phyloP scores from a whole-genome alignment of 139 green algal species.

The Tetradesmus lagerheimii region DNA sequence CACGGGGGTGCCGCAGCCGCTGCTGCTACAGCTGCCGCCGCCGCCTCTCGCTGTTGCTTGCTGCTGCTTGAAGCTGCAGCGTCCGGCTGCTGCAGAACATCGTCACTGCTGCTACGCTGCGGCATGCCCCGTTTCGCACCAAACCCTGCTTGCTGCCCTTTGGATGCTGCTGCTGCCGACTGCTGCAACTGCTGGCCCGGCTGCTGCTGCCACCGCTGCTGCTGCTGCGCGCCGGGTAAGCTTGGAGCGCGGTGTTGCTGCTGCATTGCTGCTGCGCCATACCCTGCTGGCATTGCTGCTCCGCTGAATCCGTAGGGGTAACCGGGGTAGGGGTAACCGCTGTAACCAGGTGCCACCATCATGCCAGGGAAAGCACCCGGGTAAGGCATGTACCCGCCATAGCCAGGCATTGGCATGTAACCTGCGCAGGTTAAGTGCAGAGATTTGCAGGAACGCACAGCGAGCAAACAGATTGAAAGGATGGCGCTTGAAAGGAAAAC shows the following conservation, averaged over 20 bases:
- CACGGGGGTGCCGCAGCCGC: neutral
- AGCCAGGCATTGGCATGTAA: neutral
- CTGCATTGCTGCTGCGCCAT: slow-evolving; percentile 28
- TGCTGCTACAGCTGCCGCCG: slow-evolving; percentile 28
- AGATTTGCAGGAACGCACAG: neutral
- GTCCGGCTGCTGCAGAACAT: slow-evolving; percentile 15
- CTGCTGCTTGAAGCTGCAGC: neutral
- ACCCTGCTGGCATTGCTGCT: slow-evolving; percentile 17
- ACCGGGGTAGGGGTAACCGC: slow-evolving; percentile 5
- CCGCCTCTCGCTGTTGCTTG: slow-evolving; percentile 19
- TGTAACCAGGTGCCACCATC: slow-evolving; percentile 44
- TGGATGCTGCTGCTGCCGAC: slow-evolving; percentile 1
- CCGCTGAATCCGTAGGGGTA: neutral
- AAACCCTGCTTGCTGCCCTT: neutral
- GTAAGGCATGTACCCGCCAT: slow-evolving; percentile 44
- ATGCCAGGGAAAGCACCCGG: slow-evolving; percentile 39
- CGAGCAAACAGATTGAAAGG: too few species aligned
- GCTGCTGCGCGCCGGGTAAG: slow-evolving; percentile 3
- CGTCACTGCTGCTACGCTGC: neutral
- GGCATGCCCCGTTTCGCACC: neutral
- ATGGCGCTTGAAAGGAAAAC: too few species aligned
- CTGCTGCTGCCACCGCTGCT: neutral
- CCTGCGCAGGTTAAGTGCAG: neutral
- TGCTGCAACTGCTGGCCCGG: neutral
- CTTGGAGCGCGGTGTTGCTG: neutral